phyloP scores from a whole-genome alignment of 768 basidiomycete species.

The Pisolithus albus region DNA sequence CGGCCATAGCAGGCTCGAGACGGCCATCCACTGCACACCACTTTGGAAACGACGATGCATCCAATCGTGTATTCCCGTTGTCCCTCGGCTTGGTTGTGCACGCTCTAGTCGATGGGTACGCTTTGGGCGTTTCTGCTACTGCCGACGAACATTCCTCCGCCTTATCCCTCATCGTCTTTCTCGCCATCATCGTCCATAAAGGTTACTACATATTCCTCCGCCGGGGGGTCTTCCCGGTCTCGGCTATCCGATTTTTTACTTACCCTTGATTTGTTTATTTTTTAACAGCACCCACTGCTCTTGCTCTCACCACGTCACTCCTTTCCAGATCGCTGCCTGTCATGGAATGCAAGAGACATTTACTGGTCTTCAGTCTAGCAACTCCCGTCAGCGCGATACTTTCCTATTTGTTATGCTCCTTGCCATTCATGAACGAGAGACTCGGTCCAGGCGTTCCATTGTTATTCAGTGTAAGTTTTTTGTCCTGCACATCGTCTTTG shows the following conservation, averaged over 20 bases:
- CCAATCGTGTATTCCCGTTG: conserved; percentile 53
- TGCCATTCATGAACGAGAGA: conserved; percentile 35
- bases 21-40: background rate
- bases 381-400: conserved; percentile 77
- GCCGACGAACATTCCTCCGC: conserved; percentile 35
- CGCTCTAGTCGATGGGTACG: conserved; percentile 86
- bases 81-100: conserved; percentile 86
- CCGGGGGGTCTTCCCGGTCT: background rate
- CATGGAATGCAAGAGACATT: conserved; percentile 61
- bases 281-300: conserved; percentile 72
- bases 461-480: conserved; percentile 67
- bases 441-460: conserved; percentile 69
- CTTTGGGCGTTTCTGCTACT: conserved; percentile 70
- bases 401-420: conserved; percentile 63
- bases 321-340: conserved; percentile 68
- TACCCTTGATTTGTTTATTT: conserved; percentile 3
- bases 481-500: too few relatives aligned
- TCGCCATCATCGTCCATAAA: conserved; percentile 91
- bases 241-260: background rate
- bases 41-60: conserved; percentile 14
- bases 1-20: too few relatives aligned
- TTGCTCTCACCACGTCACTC: conserved; percentile 83
- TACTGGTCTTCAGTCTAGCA: conserved; percentile 73
- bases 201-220: conserved; percentile 32
- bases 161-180: conserved; percentile 78